These are phyloP conservation scores for Saccharomyces uvarum DNA, from an alignment of 1,139 yeast genomes.

Conservation along the genomic window DNA sequence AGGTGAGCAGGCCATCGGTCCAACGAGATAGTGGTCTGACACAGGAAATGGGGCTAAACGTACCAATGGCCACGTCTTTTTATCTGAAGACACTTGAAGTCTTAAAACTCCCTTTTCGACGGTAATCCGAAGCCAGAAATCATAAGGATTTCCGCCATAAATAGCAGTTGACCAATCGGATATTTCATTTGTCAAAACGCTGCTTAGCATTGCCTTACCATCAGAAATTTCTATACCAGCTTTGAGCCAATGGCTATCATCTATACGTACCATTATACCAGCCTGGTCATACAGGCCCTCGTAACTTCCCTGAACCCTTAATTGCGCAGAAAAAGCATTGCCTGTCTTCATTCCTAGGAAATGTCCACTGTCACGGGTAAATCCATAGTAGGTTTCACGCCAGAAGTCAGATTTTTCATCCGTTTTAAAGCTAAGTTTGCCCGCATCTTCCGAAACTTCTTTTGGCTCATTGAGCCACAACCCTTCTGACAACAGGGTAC, in stretches of 20 bases:
- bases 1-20: slow-evolving; percentile 7
- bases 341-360: slow-evolving; percentile 3
- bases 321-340: slow-evolving; percentile 4
- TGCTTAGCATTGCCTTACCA: slow-evolving; percentile 5
- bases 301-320: slow-evolving; percentile 3
- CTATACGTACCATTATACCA: slow-evolving; percentile 6
- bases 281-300: slow-evolving; percentile 6
- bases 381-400: slow-evolving; percentile 6
- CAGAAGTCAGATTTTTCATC: slow-evolving; percentile 6
- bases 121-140: slow-evolving; percentile 7
- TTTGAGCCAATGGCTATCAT: slow-evolving; percentile 4
- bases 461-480: background rate
- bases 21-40: slow-evolving; percentile 6
- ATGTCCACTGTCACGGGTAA: slow-evolving; percentile 5
- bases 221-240: slow-evolving; percentile 8
- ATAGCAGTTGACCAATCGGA: slow-evolving; percentile 7
- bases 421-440: background rate
- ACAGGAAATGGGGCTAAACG: slow-evolving; percentile 6
- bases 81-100: slow-evolving; percentile 5
- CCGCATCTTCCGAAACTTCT: background rate
- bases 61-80: slow-evolving; percentile 6
- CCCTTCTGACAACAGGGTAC: background rate
- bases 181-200: slow-evolving; percentile 3
- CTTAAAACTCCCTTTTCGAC: slow-evolving; percentile 3
- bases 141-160: background rate